These are phyloP conservation scores for Prunus mume DNA, from an alignment of 306 rosid genomes.

Conservation along the genomic window DNA sequence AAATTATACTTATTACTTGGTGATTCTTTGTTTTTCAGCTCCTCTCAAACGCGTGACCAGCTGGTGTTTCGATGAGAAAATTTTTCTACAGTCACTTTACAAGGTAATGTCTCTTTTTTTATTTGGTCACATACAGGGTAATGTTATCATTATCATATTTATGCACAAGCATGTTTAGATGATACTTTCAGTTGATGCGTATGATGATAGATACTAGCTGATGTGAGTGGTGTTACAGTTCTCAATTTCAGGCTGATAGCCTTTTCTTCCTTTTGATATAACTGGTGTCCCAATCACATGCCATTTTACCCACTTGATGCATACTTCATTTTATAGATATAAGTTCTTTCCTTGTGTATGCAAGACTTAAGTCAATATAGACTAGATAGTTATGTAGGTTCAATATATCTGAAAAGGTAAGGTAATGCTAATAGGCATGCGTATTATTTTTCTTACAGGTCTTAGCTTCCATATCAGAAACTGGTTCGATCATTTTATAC, in stretches of 20 bases:
- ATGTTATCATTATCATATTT: conserved; percentile 15
- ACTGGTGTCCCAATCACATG: too few relatives aligned
- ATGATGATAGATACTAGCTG: background rate
- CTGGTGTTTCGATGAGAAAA: conserved; percentile 86
- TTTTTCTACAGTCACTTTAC: conserved; percentile 77
- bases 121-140: conserved; percentile 54
- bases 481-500: conserved; percentile 69
- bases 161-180: background rate
- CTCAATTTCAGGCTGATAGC: conserved; percentile 4
- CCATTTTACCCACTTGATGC: too few relatives aligned
- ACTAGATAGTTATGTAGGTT: background rate
- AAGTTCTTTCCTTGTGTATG: background rate
- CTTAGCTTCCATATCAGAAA: conserved; percentile 66
- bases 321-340: background rate
- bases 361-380: background rate
- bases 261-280: background rate
- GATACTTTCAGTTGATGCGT: background rate
- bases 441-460: conserved; percentile 45
- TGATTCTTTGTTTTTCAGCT: conserved; percentile 47
- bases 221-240: background rate
- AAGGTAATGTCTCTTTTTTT: conserved; percentile 51
- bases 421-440: conserved; percentile 10
- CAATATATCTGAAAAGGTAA: background rate
- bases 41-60: conserved; percentile 48
- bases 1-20: conserved; percentile 21